Conservation (phyloP, 805 yeast genomes). For the Cyberlindnera meyerae region DNA sequence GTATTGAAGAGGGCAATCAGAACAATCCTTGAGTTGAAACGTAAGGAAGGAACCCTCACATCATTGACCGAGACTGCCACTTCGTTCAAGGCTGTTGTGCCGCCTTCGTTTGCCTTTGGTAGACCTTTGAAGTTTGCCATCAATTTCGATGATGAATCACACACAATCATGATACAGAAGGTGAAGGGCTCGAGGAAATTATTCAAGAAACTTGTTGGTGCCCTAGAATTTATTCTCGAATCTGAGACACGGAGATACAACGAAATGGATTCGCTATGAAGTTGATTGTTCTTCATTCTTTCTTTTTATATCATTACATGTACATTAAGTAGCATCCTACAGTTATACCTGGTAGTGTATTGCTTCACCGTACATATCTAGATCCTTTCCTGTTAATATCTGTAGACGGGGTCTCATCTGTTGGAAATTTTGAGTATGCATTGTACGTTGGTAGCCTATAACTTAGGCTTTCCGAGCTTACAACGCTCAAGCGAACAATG, state of each 20-base stretch:
- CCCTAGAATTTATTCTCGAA: slow-evolving; percentile 40
- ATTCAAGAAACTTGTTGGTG: slow-evolving; percentile 38
- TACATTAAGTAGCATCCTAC: no score
- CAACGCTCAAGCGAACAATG: no score
- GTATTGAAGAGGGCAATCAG: slow-evolving; percentile 25
- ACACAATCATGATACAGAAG: slow-evolving; percentile 36
- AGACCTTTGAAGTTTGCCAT: slow-evolving; percentile 44
- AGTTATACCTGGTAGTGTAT: no score
- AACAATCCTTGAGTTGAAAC: slow-evolving; percentile 40
- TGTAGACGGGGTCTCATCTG: no score
- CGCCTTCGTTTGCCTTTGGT: slow-evolving; percentile 41
- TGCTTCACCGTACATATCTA: no score
- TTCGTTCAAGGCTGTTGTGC: slow-evolving; percentile 41
- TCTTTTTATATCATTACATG: no score
- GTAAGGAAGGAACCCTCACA: slow-evolving; percentile 46
- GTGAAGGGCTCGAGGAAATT: slow-evolving; percentile 43
- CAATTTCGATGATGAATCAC: slow-evolving; percentile 34
- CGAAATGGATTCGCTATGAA: no score
- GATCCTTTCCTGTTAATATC: no score
- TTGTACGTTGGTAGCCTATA: no score
- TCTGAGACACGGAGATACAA: slow-evolving; percentile 33
- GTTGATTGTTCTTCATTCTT: no score
- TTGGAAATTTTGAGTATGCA: no score
- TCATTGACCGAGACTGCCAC: slow-evolving; percentile 41
- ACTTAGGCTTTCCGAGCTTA: no score